Evolutionary conservation across 2,329 filamentous ascomycete species (phyloP).

Genomic region (Trichoderma sp.): DNA sequence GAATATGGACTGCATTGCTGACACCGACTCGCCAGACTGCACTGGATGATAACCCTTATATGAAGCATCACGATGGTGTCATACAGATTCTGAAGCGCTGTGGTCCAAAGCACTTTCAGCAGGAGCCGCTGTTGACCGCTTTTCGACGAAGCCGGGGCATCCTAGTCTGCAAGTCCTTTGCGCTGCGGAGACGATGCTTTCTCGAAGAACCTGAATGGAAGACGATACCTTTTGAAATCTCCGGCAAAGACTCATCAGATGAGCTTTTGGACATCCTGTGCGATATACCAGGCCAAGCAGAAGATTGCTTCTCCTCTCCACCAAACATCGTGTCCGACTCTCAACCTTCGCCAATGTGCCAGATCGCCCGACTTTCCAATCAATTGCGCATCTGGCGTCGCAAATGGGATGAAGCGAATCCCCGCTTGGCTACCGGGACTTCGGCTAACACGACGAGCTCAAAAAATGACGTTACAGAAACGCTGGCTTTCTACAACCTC

Average conservation of each 20-base stretch:
- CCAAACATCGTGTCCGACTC: not conserved
- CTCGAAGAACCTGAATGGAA: not conserved
- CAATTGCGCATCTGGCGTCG: not conserved
- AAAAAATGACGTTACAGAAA: not conserved
- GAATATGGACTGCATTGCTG: not conserved
- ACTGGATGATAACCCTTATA: not conserved
- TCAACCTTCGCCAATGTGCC: not conserved
- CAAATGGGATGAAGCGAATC: not conserved
- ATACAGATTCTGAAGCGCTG: not conserved
- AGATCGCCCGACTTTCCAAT: not conserved
- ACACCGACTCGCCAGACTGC: not conserved
- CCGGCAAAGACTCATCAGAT: not conserved
- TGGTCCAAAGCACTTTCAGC: not conserved
- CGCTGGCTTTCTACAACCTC: not conserved
- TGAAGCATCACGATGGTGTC: not conserved
- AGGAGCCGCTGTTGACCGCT: not conserved
- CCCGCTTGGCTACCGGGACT: not conserved
- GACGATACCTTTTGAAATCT: not conserved
- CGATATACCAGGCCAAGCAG: not conserved
- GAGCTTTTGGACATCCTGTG: not conserved
- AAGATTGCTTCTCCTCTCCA: not conserved
- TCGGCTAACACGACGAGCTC: not conserved
- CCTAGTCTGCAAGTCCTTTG: not conserved
- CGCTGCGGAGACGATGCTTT: not conserved
- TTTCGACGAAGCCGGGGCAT: not conserved